Evolutionary conservation across 495 filamentous ascomycete species (phyloP), one percentile per base, ranked within the genome.

Genomic region (Letharia lupina): DNA sequence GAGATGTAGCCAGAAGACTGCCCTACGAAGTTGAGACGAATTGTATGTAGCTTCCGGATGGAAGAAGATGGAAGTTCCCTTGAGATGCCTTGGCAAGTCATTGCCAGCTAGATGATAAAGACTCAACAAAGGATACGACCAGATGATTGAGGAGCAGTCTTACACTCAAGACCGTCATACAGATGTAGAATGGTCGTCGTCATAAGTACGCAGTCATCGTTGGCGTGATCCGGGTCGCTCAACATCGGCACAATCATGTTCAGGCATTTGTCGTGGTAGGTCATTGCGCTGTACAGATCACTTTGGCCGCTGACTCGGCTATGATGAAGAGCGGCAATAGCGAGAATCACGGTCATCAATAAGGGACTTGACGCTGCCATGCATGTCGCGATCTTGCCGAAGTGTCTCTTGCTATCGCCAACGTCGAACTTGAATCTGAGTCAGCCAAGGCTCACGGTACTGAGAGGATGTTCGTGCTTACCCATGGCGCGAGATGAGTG

Each of bases 1-100:
- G 7, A 68, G 61, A 23, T 68, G 66, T 9, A 62, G 37, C 66
- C 66, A 68, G 35, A 64, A 68, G 9, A 68, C 66, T 59, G 66
- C 66, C 18, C 61, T 58, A 4, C 61, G 50, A n/a, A 68, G 61
- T 20, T 23, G 52, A 9, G 66, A 60, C 28, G 61, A 63, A 31
- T 42, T 39, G 9, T 33, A 37, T 40, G 35, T 33, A 4, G 31
- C 12, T 47, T 31, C 40, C 33, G 52, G 12, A 48, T 61, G 66
- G 9, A 64, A 57, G 18, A 68, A 64, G 16, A 64, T 42, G 6
- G 66, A 63, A 20, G 66, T 64, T 15, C 61, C 66, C 28, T 47
- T 52, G 0, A 68, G 54, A 60, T 68, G 66, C 35, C 60, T 39
- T 37, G 35, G 39, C 33, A 57, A 50, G 42, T 68, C 61, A 44